Base-by-base conservation (phyloP, 108 stramenopile genomes). In the Skeletonema marinoi region DNA sequence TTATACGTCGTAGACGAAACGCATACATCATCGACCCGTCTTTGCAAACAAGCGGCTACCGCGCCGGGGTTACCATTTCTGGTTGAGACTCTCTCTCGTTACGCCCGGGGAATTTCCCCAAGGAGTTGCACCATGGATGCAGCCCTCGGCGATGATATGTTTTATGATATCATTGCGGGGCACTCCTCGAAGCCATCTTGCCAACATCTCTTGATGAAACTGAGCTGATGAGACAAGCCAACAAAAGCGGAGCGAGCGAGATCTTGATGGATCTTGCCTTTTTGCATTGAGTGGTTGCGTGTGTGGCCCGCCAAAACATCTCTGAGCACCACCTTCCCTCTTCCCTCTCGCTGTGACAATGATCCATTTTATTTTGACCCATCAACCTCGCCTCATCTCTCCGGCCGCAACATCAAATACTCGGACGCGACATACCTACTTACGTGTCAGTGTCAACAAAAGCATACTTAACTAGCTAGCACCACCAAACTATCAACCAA, bases 31-130 rank as follows among this genome's bases (percentile, higher is more conserved):
- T 56, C 69, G 25, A 58, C 41, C 69, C 21, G 56, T 39, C 58
- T 70, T 54, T 32, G 38, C 51, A 32, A 70, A 48, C 69, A 38
- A 70, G 69, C 69, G 35, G 69, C 69, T 56, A 39, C 69, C 69
- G 69, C 69, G 69, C 69, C 69, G 69, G 69, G 38, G 39, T 70
- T 70, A 59, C 69, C 69, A 58, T 70, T 70, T 72, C 90, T 80
- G 75, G 75, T 79, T 71, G 88, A 66, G 81, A 88, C 78, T 91
- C 86, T 87, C 90, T 83, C 85, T 78, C 86, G 11, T 88, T 91
- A 74, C 86, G 85, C 78, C 85, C 90, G 90, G 88, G 90, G 90
- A 91, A 91, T 91, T 91, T 91, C 88, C 90, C 90, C 77, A 88
- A 89, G 88, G 86, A 90, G 89, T 79, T 19, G 39, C 17, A 19